These are phyloP conservation scores for Ophiostoma piceae DNA, from an alignment of 2,329 filamentous ascomycete species.

Conservation along the genomic window DNA sequence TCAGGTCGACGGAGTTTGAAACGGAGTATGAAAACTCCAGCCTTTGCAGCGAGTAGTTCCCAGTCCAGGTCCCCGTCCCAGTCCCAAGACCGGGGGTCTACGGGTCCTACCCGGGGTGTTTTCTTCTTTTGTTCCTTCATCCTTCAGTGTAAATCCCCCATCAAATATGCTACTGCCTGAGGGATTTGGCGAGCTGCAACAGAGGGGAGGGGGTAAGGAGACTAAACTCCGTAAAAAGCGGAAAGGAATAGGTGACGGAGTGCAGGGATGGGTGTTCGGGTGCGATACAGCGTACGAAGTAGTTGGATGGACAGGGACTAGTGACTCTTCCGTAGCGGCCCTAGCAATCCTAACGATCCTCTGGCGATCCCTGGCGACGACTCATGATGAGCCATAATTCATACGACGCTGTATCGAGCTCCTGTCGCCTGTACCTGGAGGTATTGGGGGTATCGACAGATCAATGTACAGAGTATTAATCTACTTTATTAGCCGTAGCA, in stretches of 20 bases:
- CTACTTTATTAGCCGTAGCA: not conserved
- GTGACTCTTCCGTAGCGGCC: not conserved
- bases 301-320: not conserved
- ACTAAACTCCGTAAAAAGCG: conserved; percentile 9
- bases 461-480: not conserved
- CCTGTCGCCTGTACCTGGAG: not conserved
- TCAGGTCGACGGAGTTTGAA: not conserved
- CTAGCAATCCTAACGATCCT: not conserved
- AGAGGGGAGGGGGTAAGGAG: not conserved
- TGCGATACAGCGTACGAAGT: not conserved
- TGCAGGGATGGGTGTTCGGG: not conserved
- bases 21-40: not conserved
- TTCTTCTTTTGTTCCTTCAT: conserved; percentile 5
- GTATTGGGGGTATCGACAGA: not conserved
- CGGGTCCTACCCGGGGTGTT: conserved; percentile 6
- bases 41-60: not conserved
- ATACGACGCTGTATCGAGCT: not conserved
- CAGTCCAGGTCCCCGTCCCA: not conserved
- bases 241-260: not conserved
- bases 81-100: conserved; percentile 3
- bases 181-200: not conserved
- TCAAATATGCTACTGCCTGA: not conserved
- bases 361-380: conserved; percentile 1
- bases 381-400: not conserved
- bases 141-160: not conserved